Evolutionary conservation across 2,329 filamentous ascomycete genomes (phyloP), one percentile per base, ranked within the genome.

Genomic region (Trichoderma lentiforme): DNA sequence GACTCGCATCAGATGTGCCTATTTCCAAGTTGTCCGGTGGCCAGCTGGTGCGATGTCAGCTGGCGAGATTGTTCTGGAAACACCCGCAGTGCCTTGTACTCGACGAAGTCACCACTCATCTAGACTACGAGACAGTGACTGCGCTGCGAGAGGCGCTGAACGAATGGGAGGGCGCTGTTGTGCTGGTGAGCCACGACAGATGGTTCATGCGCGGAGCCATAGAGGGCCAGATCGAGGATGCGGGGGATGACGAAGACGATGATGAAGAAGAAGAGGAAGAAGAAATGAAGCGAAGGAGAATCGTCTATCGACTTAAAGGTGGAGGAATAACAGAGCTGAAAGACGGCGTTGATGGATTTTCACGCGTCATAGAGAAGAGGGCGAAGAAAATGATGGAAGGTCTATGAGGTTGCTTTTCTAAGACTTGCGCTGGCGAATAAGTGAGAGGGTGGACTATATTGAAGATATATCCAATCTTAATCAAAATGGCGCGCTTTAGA

Each of bases 81-180:
- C 84, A 87, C 4, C 92, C 92, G 24, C 92, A 95, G 74, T 87
- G 93, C 71, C 85, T 95, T 3, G 86, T 95, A 6, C 86, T 95
- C 8, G 93, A 95, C 78, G 94, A 94, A 79, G 91, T 94, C 28
- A 96, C 93, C 7, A 95, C 93, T 1, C 94, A 97, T 83, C 85
- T 97, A 53, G 94, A 97, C 79, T 93, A 92, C 73, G 89, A 96
- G 81, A 95, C 92, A 0, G 92, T 95, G 28, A 87, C 89, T 8
- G 92, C 92, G 2, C 81, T 97, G 70, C 86, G 91, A 1, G 85
- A 88, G 28, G 91, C 91, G 2, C 79, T 97, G 74, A 85, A 86
- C 15, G 82, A 82, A 3, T 97, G 92, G 86, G 87, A 90, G 70
- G 93, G 93, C 0, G 93, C 93, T 0, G 86, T 96, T 4, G 82